Evolutionary conservation across 2,329 filamentous ascomycete species (phyloP), one percentile per base, ranked within the genome.

Genomic region (Alternaria brassicicola): DNA sequence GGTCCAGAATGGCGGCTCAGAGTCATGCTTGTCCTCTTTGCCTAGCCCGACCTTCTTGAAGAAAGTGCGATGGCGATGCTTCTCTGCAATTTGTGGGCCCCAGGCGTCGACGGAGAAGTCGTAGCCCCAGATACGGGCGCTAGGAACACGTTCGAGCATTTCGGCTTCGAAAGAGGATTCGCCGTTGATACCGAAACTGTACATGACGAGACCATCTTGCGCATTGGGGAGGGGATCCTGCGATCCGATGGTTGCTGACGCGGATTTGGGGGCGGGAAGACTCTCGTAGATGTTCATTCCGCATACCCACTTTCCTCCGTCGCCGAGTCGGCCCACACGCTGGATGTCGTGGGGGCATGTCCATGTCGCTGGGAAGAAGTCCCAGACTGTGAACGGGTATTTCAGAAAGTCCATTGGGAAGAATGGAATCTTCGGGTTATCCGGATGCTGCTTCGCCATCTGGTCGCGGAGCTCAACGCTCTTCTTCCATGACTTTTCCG

Each of bases 301-400:
- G 49, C 72, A 75, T 17, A 75, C 71, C 72, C 72, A 75, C 62
- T 75, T 75, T 13, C 72, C 72, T 28, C 72, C 72, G 46, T 75
- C 72, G 4, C 72, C 72, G 6, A 75, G 63, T 8, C 71, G 61
- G 3, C 72, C 72, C 0, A 75, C 67, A 31, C 72, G 68, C 54
- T 75, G 72, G 31, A 75, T 62, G 55, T 75, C 72, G 36, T 73
- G 72, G 10, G 72, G 72, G 36, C 72, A 75, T 38, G 70, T 73
- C 68, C 69, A 75, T 4, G 70, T 71, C 7, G 72, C 62, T 1
- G 72, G 71, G 41, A 73, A 75, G 60, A 72, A 75, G 54, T 75
- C 72, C 72, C 72, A 75, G 36, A 75, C 62, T 0, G 71, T 74
- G 62, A 63, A 74, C 1, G 71, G 70, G 53, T 72, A 73, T 43